Base-by-base conservation (phyloP, 2,329 filamentous ascomycete species). In the Curvularia verruculosa region DNA sequence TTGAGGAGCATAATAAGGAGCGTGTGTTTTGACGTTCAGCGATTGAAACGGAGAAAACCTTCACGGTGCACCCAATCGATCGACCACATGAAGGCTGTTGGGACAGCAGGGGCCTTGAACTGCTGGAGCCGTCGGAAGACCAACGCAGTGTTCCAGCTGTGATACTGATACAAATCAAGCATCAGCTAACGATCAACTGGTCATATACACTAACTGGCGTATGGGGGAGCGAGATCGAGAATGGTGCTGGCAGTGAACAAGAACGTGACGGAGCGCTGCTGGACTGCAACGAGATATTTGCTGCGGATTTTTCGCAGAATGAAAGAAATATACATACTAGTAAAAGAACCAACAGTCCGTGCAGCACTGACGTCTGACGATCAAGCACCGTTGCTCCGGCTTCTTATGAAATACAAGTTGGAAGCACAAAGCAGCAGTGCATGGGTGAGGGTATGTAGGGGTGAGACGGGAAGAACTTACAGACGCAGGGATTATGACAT, bases 1-100 rank as follows among this genome's bases (percentile, higher is more conserved):
- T 89, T 82, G 49, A 90, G 90, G 70, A 75, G 67, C 70, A 74
- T 75, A 59, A 64, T 65, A 69, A 63, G 65, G 47, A 45, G 61
- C 56, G 63, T 58, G 61, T 60, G 52, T 59, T 52, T 67, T 56
- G 68, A 63, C 46, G 66, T 63, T 69, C 63, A 60, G 60, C 58
- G 65, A 52, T 65, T 60, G 66, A 64, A 61, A 68, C 66, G 60
- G 68, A n/a, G 67, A 69, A 66, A 63, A 60, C 51, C 69, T 71
- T 64, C 66, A 71, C 67, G 67, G 70, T 70, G 64, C 61, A 71
- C 67, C 39, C 65, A 63, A 64, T 59, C 59, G 63, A 62, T 59
- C 67, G 61, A 65, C 66, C 66, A 72, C 71, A 75, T 74, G 59
- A 63, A 65, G 64, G 65, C 57, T 59, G 67, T 64, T 67, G 65